Conservation (phyloP, 2,329 filamentous ascomycete species). For the Phialocephala subalpina region DNA sequence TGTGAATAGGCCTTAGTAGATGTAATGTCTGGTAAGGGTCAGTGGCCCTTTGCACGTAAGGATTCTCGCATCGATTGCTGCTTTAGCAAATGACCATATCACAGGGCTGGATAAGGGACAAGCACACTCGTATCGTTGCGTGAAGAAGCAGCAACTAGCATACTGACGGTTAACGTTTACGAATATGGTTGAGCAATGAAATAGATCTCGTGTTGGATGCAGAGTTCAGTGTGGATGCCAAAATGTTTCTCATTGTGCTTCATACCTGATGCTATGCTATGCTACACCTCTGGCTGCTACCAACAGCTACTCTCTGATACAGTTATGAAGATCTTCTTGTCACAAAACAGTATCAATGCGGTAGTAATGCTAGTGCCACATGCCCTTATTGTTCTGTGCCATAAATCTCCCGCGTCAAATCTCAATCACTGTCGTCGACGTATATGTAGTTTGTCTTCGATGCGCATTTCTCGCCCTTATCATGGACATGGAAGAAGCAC, state of each 20-base stretch:
- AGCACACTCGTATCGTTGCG: too few species aligned
- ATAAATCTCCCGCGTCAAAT: not conserved
- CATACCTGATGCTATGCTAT: not conserved
- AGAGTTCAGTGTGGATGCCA: not conserved
- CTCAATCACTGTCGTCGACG: not conserved
- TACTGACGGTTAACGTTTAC: too few species aligned
- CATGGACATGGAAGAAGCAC: conserved; percentile 17
- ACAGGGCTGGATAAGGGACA: too few species aligned
- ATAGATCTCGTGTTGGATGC: not conserved
- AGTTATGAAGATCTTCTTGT: too few species aligned
- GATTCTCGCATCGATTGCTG: too few species aligned
- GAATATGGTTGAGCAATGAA: too few species aligned
- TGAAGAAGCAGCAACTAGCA: not conserved
- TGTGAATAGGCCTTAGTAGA: too few species aligned
- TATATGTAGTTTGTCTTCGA: not conserved
- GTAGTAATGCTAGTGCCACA: not conserved
- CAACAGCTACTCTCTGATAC: not conserved
- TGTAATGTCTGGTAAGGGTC: too few species aligned
- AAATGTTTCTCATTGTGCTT: not conserved
- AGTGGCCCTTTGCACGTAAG: too few species aligned
- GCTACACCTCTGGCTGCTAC: not conserved
- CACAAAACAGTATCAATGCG: too few species aligned
- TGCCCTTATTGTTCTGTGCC: too few species aligned
- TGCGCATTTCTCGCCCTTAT: not conserved
- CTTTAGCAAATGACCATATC: too few species aligned